phyloP scores from a whole-genome alignment of 768 basidiomycete genomes.

The Guyanaporus albipodus region DNA sequence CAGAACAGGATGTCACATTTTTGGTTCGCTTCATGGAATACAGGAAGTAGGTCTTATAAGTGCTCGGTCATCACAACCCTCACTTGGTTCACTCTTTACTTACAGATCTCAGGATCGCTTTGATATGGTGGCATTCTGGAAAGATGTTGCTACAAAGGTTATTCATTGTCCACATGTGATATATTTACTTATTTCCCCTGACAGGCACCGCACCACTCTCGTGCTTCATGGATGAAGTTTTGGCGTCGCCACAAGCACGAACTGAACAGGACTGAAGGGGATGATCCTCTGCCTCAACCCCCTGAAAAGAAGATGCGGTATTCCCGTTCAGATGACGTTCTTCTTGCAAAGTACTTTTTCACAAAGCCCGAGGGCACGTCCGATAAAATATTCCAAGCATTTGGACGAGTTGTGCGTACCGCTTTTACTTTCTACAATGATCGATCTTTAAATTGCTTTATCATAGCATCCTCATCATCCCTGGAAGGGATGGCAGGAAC shows the following conservation, averaged over 20 bases:
- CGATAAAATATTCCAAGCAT: slow-evolving; percentile 80
- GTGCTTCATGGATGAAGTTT: slow-evolving; percentile 93
- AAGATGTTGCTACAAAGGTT: slow-evolving; percentile 69
- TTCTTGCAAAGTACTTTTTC: slow-evolving; percentile 72
- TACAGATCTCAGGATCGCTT: slow-evolving; percentile 53
- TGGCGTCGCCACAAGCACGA: slow-evolving; percentile 89
- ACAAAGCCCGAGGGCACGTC: slow-evolving; percentile 75
- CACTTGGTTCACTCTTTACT: slow-evolving; percentile 9
- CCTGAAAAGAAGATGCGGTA: slow-evolving; percentile 90
- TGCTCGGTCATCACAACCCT: not conserved
- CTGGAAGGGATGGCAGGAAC: slow-evolving; percentile 95
- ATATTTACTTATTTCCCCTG: not conserved
- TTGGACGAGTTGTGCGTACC: slow-evolving; percentile 59
- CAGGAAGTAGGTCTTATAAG: slow-evolving; percentile 50
- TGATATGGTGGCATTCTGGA: slow-evolving; percentile 79
- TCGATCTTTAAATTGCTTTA: not conserved
- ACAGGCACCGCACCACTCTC: slow-evolving; percentile 85
- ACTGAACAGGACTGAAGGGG: slow-evolving; percentile 57
- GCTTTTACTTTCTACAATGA: not conserved
- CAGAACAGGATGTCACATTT: slow-evolving; percentile 76
- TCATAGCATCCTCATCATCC: slow-evolving; percentile 80
- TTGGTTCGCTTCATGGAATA: slow-evolving; percentile 75
- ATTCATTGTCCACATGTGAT: slow-evolving; percentile 8
- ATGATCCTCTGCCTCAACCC: slow-evolving; percentile 67
- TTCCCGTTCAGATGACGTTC: slow-evolving; percentile 71